Base-by-base conservation (phyloP, 75 land plant genomes). In the Azolla pinnata region DNA sequence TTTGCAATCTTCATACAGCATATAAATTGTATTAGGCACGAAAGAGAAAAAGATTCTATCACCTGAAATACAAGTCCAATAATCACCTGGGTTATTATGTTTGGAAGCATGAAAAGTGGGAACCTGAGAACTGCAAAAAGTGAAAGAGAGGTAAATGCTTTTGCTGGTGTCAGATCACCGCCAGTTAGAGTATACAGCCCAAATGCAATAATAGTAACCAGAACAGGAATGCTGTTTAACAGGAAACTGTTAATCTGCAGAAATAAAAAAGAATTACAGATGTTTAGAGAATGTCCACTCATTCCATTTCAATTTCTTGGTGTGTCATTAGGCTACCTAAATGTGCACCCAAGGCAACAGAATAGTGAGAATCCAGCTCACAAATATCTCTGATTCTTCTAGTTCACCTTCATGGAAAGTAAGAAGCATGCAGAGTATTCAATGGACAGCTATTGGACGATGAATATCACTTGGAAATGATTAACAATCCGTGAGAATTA, bases 91-190 rank as follows among this genome's bases (percentile, higher is more conserved):
- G 90, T 92, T 26, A 92, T 81, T 45, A 92, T 66, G 56, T 89
- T 80, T 21, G 97, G 97, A 31, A 92, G 75, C 97, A 85, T 85
- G 70, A 78, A 73, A 29, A 92, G 77, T n/a, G 97, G 96, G 56
- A 80, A 85, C 14, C 97, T 77, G 38, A 92, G 67, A 25, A 92
- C 96, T 14, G 90, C 85, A 83, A 92, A 92, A 20, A 92, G 71
- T 32, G 97, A 85, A 54, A 92, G 82, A 16, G 97, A 88, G 8
- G 97, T 88, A 67, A 92, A 92, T 40, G 97, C 97, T 59, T 86
- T 82, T 38, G 97, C 82, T 31, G 97, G 95, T 40, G 97, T 92
- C 60, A 92, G 53, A 60, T 80, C 72, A 31, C 97, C 95, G n/a
- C 97, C 97, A 66, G 83, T 76, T 31, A 78, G 60, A 38, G 84